Evolutionary conservation across 2,329 filamentous ascomycete genomes (phyloP).

Genomic region (Pestalotiopsis sp.): DNA sequence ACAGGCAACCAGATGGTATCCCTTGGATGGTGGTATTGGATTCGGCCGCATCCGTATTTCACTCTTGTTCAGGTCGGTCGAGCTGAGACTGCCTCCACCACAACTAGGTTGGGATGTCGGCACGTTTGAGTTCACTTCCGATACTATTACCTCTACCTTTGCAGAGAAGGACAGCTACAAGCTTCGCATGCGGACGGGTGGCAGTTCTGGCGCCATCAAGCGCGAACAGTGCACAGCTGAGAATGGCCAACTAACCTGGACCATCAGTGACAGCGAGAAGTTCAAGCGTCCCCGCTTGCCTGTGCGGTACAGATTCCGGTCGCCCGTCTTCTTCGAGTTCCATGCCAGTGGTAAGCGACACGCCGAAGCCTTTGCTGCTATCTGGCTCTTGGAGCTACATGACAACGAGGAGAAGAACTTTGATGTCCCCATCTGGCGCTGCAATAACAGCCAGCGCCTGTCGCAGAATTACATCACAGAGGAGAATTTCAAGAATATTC

Average conservation of each 20-base stretch:
- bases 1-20: conserved; percentile 81
- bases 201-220: conserved; percentile 73
- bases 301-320: conserved; percentile 87
- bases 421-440: conserved; percentile 90
- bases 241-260: conserved; percentile 53
- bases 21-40: conserved; percentile 91
- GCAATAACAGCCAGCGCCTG: conserved; percentile 72
- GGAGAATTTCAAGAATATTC: conserved; percentile 69
- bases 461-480: conserved; percentile 93
- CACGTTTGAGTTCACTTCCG: conserved; percentile 84
- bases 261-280: conserved; percentile 47
- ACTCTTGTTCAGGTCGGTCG: conserved; percentile 85
- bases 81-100: conserved; percentile 79
- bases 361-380: conserved; percentile 73
- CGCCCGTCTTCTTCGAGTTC: conserved; percentile 88
- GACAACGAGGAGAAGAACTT: conserved; percentile 80
- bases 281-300: conserved; percentile 69
- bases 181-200: conserved; percentile 80
- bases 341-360: conserved; percentile 69
- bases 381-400: conserved; percentile 85
- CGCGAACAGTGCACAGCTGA: conserved; percentile 65
- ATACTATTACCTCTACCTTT: conserved; percentile 66
- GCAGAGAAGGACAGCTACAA: conserved; percentile 67
- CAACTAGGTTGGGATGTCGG: conserved; percentile 95
- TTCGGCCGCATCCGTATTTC: conserved; percentile 90